phyloP scores from a whole-genome alignment of 768 basidiomycete species.

The Macrocybe gigantea region DNA sequence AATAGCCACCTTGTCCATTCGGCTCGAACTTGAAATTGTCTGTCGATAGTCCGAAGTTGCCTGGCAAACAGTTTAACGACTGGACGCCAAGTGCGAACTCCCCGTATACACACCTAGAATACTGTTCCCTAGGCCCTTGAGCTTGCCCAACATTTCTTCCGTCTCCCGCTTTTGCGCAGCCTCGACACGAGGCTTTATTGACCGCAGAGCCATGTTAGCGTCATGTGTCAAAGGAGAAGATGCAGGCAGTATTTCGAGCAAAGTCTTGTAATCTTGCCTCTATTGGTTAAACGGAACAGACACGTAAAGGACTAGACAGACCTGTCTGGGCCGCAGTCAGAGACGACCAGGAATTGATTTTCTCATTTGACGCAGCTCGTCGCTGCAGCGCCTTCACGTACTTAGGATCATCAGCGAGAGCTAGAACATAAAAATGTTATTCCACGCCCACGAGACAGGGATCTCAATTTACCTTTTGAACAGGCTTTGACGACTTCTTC shows the following conservation, averaged over 20 bases:
- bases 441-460: neutral
- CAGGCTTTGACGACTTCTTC: constrained; percentile 79
- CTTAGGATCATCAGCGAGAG: constrained; percentile 77
- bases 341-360: constrained; percentile 76
- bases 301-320: constrained; percentile 18
- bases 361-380: constrained; percentile 82
- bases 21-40: constrained; percentile 97
- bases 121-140: constrained; percentile 90
- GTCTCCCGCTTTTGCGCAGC: constrained; percentile 82
- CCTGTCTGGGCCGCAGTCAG: constrained; percentile 83
- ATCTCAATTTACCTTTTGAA: constrained; percentile 49
- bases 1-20: constrained; percentile 94
- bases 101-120: constrained; percentile 60
- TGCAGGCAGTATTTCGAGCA: constrained; percentile 60
- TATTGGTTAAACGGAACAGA: neutral
- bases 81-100: neutral
- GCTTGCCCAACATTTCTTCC: constrained; percentile 85
- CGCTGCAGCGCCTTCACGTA: constrained; percentile 88
- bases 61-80: constrained; percentile 28
- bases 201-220: constrained; percentile 41
- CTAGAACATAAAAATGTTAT: constrained; percentile 30
- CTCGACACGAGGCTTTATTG: constrained; percentile 64
- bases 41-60: constrained; percentile 90
- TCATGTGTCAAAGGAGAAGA: constrained; percentile 44
- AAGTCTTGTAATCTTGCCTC: constrained; percentile 64